phyloP scores from a whole-genome alignment of 352 stramenopile genomes.

The Plasmopara viticola region DNA sequence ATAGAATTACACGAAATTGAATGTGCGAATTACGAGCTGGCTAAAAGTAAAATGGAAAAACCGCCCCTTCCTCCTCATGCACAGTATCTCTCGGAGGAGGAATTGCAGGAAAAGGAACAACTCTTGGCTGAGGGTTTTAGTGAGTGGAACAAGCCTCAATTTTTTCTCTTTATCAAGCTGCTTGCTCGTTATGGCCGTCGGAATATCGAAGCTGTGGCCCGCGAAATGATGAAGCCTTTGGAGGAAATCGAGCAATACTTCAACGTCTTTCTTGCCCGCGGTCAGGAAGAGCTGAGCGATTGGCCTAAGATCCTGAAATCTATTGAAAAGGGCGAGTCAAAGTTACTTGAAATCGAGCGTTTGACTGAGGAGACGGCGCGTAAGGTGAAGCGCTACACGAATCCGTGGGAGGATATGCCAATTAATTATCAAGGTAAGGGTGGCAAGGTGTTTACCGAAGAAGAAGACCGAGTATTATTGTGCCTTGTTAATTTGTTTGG shows the following conservation, averaged over 20 bases:
- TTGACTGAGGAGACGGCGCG: conserved; percentile 66
- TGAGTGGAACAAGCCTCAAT: conserved; percentile 86
- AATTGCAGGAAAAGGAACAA: conserved; percentile 88
- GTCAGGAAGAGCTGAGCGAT: conserved; percentile 65
- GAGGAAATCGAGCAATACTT: conserved; percentile 73
- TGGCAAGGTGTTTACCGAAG: conserved; percentile 93
- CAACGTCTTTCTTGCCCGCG: conserved; percentile 56
- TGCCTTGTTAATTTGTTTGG: conserved; percentile 97
- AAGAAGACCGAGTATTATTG: conserved; percentile 97
- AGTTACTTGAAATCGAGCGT: conserved; percentile 81
- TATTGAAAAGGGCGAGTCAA: conserved; percentile 85
- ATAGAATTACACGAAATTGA: conserved; percentile 82
- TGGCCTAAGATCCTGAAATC: conserved; percentile 84
- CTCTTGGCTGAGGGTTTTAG: conserved; percentile 83
- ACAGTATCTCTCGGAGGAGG: conserved; percentile 78
- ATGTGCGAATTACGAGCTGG: conserved; percentile 68
- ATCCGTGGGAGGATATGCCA: conserved; percentile 82
- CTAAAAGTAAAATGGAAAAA: conserved; percentile 73
- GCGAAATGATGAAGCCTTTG: conserved; percentile 77
- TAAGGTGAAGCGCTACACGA: conserved; percentile 74
- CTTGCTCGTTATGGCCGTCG: conserved; percentile 68
- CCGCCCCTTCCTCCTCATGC: conserved; percentile 60
- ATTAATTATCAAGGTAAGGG: conserved; percentile 88
- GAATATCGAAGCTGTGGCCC: conserved; percentile 70
- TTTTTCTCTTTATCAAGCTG: conserved; percentile 83